Evolutionary conservation across 306 rosid species (phyloP), one percentile per base, ranked within the genome.

Genomic region (Vachellia collinsii): DNA sequence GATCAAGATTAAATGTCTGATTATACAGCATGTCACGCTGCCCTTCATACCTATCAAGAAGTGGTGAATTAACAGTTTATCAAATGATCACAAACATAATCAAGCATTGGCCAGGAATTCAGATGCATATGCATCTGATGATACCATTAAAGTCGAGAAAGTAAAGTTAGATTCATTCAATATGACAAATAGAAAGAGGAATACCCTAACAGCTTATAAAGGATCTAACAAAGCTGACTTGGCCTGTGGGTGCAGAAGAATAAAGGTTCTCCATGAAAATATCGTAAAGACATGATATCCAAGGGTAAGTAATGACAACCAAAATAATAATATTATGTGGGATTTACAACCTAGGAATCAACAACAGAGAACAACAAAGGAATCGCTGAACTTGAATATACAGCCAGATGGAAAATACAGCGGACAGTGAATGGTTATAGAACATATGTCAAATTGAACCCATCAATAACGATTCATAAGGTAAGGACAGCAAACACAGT

Each of bases 1-100:
- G 99, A 82, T 95, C 99, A 3, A 95, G 97, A 85, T 95, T 95
- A 78, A 90, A 95, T 8, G 99, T 95, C 93, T 95, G 99, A 87
- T 90, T 93, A 82, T 92, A 93, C 71, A 95, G 86, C 98, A 92
- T 90, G 84, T 95, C 99, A 36, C 97, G 97, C 59, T 95, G 99
- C 56, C 98, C 99, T 88, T 93, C 99, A 87, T 95, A 95, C 97
- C 99, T 94, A 91, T 81, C 77, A 72, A 90, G 44, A 83, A 48
- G 78, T 11, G 76, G 81, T 23, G 41, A 16, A 70, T 74, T 8
- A 5, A 70, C 22, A 25, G 34, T 70, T 44, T 7, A 46, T 44
- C 25, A 65, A 76, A 76, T 22, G 77, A 73, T 44, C 23, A 7
- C 10, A 75, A 1, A 76, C n/a, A 86, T 51, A 71, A 41, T 29